Evolutionary conservation across 139 green algal genomes (phyloP).

Genomic region (Diplosphaera chodatii): DNA sequence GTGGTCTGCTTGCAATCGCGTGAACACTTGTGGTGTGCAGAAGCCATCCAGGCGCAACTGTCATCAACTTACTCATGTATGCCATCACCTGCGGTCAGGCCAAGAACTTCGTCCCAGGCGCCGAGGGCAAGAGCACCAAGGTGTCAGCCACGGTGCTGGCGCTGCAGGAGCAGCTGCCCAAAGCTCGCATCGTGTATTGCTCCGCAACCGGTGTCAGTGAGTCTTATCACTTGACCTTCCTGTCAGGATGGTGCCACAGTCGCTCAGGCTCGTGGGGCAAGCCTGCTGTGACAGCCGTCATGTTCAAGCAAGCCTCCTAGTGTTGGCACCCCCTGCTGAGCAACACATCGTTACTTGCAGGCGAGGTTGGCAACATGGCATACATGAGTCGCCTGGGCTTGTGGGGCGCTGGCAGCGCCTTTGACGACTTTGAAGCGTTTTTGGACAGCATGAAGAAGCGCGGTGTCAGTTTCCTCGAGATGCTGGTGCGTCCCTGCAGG

Average conservation of each 20-base stretch:
- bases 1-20: no score
- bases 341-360: no score
- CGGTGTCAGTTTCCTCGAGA: slow-evolving; percentile 60
- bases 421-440: slow-evolving; percentile 60
- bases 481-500: slow-evolving; percentile 63
- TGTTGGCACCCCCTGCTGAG: no score
- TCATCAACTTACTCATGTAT: no score
- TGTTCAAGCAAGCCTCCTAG: no score
- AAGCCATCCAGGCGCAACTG: no score
- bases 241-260: no score
- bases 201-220: slow-evolving; percentile 48
- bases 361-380: slow-evolving; percentile 64
- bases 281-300: no score
- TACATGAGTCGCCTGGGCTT: slow-evolving; percentile 79
- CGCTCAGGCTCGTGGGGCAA: no score
- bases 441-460: slow-evolving; percentile 63
- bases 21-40: no score
- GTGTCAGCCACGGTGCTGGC: slow-evolving; percentile 60
- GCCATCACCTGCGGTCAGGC: slow-evolving; percentile 25
- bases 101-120: slow-evolving; percentile 71
- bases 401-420: slow-evolving; percentile 63
- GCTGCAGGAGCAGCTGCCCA: slow-evolving; percentile 59
- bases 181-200: slow-evolving; percentile 76
- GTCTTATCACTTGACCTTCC: not conserved
- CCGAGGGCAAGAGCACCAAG: slow-evolving; percentile 66